Evolutionary conservation across 805 yeast species (phyloP).

Genomic region (Isabelozyma pseudorhagii): DNA sequence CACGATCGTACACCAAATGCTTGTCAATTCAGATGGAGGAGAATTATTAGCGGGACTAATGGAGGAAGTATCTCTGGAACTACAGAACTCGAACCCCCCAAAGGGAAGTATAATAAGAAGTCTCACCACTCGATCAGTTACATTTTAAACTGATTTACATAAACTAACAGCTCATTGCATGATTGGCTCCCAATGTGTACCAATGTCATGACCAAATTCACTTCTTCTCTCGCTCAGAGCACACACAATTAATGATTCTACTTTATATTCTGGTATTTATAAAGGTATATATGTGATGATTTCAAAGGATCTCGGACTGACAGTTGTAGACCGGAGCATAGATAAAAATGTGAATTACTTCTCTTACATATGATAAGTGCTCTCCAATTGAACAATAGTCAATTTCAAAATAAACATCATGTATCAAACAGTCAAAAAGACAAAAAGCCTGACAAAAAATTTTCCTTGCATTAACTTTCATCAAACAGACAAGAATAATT

Average conservation of each 20-base stretch:
- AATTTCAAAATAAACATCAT: not conserved
- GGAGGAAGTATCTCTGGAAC: slow-evolving; percentile 7
- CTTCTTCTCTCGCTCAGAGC: too few species aligned
- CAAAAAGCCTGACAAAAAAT: not conserved
- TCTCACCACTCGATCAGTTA: slow-evolving; percentile 27
- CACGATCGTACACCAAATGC: slow-evolving; percentile 83
- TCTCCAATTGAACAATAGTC: not conserved
- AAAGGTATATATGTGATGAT: too few species aligned
- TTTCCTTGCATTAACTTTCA: not conserved
- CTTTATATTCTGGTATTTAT: too few species aligned
- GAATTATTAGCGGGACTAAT: slow-evolving; percentile 44
- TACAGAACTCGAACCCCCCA: not conserved
- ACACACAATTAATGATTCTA: too few species aligned
- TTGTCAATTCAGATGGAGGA: slow-evolving; percentile 86
- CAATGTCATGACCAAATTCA: too few species aligned
- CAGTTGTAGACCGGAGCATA: too few species aligned
- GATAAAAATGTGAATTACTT: too few species aligned
- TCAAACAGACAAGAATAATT: too few species aligned
- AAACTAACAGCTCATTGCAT: too few species aligned
- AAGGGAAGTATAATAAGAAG: slow-evolving; percentile 9
- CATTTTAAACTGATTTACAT: slow-evolving; percentile 16
- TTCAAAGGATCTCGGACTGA: too few species aligned
- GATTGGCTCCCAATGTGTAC: too few species aligned
- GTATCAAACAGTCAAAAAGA: not conserved
- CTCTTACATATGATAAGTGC: too few species aligned